Evolutionary conservation across 257 asterid species (phyloP), one percentile per base, ranked within the genome.

Genomic region (Solanum habrochaites): DNA sequence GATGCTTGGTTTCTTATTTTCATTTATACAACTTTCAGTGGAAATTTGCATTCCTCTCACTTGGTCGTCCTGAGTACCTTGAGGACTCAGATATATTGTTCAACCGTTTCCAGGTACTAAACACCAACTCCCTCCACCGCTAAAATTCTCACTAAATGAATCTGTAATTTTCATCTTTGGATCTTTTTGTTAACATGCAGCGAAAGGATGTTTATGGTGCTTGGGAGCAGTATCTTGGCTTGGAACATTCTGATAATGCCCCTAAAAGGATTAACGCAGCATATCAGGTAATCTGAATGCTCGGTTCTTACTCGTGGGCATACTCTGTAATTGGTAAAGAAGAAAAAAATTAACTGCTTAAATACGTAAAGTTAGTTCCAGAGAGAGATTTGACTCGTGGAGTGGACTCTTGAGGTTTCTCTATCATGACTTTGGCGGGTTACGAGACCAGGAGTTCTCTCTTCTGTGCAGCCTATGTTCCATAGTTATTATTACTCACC

Each of bases 141-240:
- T 71, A 80, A 40, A 37, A 75, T 73, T 52, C 47, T 72, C 80
- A 35, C 14, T 77, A 20, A 27, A 74, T 49, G 43, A 37, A 42
- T 20, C 81, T 73, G 80, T 72, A 72, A 11, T 73, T 73, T 37
- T 21, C 69, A 73, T 83, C 14, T 37, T 45, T 25, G 52, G 69
- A 62, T 62, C 32, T 83, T 27, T 31, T 85, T 72, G 85, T 75
- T 72, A 42, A 37, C 39, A 45, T 71, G 56, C 92, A 92, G 96
- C 87, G 88, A 86, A 90, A 89, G 52, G 92, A 91, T 74, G 82
- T 87, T 81, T 86, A 86, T 85, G 90, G 89, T 87, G 91, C 91
- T 83, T 91, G 93, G 94, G 96, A 92, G 90, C 94, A 90, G 90
- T 92, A 92, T 90, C 93, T 93, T 40, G 96, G 96, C 73, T 86